Evolutionary conservation across 1,139 yeast species (phyloP).

Genomic region (Yamadazyma kanchanaburiensis): DNA sequence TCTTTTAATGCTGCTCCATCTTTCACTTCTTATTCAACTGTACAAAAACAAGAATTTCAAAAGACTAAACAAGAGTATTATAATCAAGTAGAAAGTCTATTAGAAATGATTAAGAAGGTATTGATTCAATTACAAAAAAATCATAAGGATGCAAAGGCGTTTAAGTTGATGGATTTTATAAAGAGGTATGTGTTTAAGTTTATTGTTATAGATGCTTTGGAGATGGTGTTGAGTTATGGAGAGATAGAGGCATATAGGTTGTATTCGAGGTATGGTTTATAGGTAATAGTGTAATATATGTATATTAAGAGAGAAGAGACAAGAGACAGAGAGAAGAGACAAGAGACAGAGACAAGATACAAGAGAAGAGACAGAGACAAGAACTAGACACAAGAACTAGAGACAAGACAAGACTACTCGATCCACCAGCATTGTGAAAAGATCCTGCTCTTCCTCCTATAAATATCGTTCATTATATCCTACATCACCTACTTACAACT

Average conservation of each 20-base stretch:
- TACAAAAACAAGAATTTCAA: conserved; percentile 32
- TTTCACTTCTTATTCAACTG: conserved; percentile 12
- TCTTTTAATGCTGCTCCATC: conserved; percentile 8
- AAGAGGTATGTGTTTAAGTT: conserved; percentile 35
- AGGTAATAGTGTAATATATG: too few species aligned
- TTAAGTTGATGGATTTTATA: conserved; percentile 35
- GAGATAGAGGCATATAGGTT: conserved; percentile 20
- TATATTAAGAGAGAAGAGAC: too few species aligned
- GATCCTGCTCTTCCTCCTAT: too few species aligned
- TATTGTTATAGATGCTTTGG: conserved; percentile 36
- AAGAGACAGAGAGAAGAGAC: too few species aligned
- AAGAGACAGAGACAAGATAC: too few species aligned
- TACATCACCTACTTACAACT: conserved; percentile 50
- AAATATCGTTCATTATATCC: not conserved
- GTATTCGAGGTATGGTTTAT: conserved; percentile 15
- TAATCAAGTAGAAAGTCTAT: conserved; percentile 21
- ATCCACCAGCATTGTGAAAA: too few species aligned
- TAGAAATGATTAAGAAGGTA: conserved; percentile 16
- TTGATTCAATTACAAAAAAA: conserved; percentile 9
- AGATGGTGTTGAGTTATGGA: conserved; percentile 36
- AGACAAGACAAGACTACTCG: too few species aligned
- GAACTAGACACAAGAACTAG: too few species aligned
- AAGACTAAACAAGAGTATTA: conserved; percentile 38
- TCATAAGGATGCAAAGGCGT: conserved; percentile 16
- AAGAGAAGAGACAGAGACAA: too few species aligned